Evolutionary conservation across 768 basidiomycete species (phyloP).

Genomic region (Lepiota venenata): DNA sequence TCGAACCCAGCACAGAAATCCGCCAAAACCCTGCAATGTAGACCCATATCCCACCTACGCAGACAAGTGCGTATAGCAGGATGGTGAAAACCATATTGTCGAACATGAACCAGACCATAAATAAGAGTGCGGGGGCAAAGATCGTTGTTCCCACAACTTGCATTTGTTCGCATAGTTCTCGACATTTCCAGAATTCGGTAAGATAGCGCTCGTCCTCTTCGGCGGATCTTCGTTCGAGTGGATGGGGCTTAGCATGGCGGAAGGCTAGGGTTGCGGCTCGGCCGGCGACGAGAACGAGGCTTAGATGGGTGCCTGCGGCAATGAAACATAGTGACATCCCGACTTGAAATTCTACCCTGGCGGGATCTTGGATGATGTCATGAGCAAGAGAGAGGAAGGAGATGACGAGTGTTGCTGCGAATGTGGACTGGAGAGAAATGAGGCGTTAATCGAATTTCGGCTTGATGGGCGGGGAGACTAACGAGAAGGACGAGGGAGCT

Average conservation of each 20-base stretch:
- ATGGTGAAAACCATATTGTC: background rate
- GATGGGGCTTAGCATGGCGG: background rate
- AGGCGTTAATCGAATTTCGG: too few species aligned
- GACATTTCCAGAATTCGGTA: background rate
- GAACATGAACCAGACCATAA: constrained; percentile 1
- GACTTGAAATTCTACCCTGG: background rate
- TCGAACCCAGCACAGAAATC: background rate
- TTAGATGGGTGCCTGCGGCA: background rate
- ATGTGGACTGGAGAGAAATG: background rate
- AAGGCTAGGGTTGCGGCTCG: constrained; percentile 1
- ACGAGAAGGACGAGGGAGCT: too few species aligned
- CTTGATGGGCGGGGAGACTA: too few species aligned
- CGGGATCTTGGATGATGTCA: background rate
- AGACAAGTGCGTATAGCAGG: background rate
- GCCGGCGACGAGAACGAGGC: constrained; percentile 1
- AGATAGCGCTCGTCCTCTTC: background rate
- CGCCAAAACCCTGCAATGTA: constrained; percentile 3
- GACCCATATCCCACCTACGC: background rate
- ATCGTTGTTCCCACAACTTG: constrained; percentile 1
- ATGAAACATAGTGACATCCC: constrained; percentile 2
- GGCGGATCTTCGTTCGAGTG: background rate
- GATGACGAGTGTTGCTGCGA: background rate
- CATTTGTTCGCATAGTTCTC: background rate
- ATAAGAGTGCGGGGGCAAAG: background rate
- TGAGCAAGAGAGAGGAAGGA: constrained; percentile 3